Percentiles rank a stretch among this genome's conserved stretches.
Conservation (phyloP, 2,329 filamentous ascomycete genomes). For the Diaporthe sp. region DNA sequence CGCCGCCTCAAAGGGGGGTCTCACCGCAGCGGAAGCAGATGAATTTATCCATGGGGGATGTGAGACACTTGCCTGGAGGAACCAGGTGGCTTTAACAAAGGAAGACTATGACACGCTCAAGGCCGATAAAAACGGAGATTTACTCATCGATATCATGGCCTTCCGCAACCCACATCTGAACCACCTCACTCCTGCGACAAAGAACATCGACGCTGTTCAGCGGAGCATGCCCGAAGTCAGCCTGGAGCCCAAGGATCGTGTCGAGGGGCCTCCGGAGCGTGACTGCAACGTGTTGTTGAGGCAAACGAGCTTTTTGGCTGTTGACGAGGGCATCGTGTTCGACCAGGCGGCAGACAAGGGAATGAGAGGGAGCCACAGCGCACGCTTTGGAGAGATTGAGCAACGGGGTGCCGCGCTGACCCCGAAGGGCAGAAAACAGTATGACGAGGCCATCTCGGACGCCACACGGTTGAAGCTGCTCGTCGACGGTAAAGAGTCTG, state of each 20-base stretch:
- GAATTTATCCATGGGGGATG: constrained; percentile 59
- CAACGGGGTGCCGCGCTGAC: constrained; percentile 66
- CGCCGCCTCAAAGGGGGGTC: constrained; percentile 49
- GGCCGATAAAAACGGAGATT: constrained; percentile 34
- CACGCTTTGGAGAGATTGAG: constrained; percentile 67
- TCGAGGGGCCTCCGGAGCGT: constrained; percentile 64
- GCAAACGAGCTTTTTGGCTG: constrained; percentile 67
- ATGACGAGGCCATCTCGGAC: constrained; percentile 57
- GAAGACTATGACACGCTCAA: constrained; percentile 57
- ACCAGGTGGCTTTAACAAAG: constrained; percentile 29
- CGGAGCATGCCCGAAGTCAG: constrained; percentile 55
- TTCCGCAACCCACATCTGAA: constrained; percentile 63
- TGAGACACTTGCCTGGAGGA: constrained; percentile 62
- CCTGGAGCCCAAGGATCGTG: constrained; percentile 61
- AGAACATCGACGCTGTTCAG: constrained; percentile 63
- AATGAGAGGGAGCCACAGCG: constrained; percentile 58
- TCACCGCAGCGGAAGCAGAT: constrained; percentile 50
- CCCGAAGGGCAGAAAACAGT: constrained; percentile 57
- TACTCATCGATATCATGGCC: constrained; percentile 54
- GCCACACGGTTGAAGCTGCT: constrained; percentile 44
- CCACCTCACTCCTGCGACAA: constrained; percentile 64
- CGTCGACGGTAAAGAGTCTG: background rate
- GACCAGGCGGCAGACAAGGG: constrained; percentile 12
- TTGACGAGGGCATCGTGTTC: constrained; percentile 63
- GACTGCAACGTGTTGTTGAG: constrained; percentile 61